These are phyloP conservation scores for Euryodendron excelsum DNA, from an alignment of 148 eudicot genomes.

Conservation along the genomic window DNA sequence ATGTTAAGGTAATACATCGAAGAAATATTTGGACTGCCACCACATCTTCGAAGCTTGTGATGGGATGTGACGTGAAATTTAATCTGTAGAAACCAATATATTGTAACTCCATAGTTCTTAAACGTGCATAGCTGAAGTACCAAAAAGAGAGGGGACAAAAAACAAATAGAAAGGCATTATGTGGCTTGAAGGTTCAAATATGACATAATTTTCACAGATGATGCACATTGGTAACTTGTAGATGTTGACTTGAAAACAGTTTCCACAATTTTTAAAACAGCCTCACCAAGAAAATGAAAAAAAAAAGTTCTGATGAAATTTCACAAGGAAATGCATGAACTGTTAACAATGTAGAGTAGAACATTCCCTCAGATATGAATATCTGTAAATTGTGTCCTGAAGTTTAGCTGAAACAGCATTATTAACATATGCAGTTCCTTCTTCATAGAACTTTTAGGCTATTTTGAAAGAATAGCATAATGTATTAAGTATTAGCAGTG, in stretches of 20 bases:
- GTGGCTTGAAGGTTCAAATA: not conserved
- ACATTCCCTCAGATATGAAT: not conserved
- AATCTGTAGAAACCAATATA: conserved; percentile 43
- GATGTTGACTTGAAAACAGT: not conserved
- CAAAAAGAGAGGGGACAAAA: not conserved
- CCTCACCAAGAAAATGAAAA: not conserved
- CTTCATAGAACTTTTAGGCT: not conserved
- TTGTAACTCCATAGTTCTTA: not conserved
- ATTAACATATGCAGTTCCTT: not conserved
- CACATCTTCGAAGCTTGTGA: conserved; percentile 62
- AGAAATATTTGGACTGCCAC: conserved; percentile 38
- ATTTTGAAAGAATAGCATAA: not conserved
- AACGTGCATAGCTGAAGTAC: not conserved
- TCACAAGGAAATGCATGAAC: not conserved
- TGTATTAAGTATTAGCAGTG: too few species aligned
- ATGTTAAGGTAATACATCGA: conserved; percentile 68
- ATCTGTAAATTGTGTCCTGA: not conserved
- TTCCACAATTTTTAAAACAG: not conserved
- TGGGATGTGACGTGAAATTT: conserved; percentile 76
- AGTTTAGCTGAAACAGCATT: not conserved
- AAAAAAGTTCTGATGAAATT: not conserved
- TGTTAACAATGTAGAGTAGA: not conserved
- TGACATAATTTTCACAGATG: not conserved
- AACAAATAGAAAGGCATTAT: not conserved
- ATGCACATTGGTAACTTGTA: not conserved